A percentile compares a stretch with the other conserved stretches of the same genome.
Conservation (phyloP, 2,329 filamentous ascomycete genomes). For the Phoma sp. region DNA sequence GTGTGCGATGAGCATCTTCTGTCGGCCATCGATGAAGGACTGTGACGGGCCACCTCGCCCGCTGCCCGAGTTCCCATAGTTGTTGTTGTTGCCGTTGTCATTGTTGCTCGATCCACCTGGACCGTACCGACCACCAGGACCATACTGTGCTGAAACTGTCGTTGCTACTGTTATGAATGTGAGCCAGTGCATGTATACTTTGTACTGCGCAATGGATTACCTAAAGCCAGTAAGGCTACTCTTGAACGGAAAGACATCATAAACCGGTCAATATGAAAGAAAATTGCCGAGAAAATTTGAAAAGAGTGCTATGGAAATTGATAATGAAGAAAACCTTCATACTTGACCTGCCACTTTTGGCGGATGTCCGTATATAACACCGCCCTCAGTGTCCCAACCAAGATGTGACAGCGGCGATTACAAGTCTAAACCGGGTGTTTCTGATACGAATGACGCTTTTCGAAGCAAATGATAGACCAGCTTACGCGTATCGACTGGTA, state of each 20-base stretch:
- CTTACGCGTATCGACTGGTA: constrained; percentile 33
- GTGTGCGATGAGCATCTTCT: constrained; percentile 48
- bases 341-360: constrained; percentile 5
- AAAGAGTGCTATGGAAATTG: neutral
- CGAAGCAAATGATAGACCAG: constrained; percentile 16
- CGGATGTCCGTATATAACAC: constrained; percentile 1
- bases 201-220: constrained; percentile 5
- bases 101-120: constrained; percentile 1
- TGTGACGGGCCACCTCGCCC: constrained; percentile 12
- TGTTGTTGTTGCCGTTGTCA: constrained; percentile 5
- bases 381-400: constrained; percentile 13
- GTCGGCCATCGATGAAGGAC: constrained; percentile 16
- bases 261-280: neutral
- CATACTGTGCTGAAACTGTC: constrained; percentile 24
- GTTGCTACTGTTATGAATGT: constrained; percentile 15
- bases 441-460: constrained; percentile 24
- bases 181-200: neutral
- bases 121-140: constrained; percentile 13
- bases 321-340: neutral
- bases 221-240: constrained; percentile 20
- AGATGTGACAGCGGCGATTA: constrained; percentile 9
- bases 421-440: constrained; percentile 9
- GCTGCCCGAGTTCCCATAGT: constrained; percentile 6
- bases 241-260: constrained; percentile 16
- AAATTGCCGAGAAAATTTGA: neutral